phyloP scores from a whole-genome alignment of 305 asterid species.

The Galium porrigens region DNA sequence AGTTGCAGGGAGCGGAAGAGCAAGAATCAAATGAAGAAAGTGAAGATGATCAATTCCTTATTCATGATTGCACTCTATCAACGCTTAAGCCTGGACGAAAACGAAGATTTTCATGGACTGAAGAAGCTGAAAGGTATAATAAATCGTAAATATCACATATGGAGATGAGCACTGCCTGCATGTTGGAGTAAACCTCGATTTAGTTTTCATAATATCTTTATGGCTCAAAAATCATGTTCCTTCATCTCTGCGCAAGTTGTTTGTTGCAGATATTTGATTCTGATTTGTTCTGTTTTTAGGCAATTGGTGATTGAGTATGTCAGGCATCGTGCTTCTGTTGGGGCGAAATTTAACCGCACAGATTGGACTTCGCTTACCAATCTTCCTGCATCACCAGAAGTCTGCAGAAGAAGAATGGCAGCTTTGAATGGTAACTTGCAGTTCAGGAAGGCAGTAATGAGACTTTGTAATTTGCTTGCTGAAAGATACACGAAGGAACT shows the following conservation, averaged over 20 bases:
- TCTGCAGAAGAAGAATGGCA: conserved; percentile 84
- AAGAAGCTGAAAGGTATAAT: conserved; percentile 73
- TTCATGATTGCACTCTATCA: conserved; percentile 43
- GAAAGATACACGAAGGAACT: conserved; percentile 49
- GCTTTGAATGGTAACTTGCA: conserved; percentile 30
- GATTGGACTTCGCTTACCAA: conserved; percentile 54
- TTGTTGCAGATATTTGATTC: neutral
- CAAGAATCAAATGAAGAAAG: conserved; percentile 39
- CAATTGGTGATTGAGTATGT: conserved; percentile 69
- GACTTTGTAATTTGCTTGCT: conserved; percentile 53
- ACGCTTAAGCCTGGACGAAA: conserved; percentile 37
- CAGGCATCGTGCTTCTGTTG: conserved; percentile 65
- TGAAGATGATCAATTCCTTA: conserved; percentile 26
- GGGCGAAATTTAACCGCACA: conserved; percentile 59
- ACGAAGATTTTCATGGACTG: conserved; percentile 69
- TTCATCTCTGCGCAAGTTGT: neutral
- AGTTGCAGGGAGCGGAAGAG: conserved; percentile 24
- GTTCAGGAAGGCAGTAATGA: conserved; percentile 58
- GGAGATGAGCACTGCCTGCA: neutral
- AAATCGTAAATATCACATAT: conserved; percentile 15
- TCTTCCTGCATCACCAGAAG: conserved; percentile 72
- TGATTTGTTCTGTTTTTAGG: conserved; percentile 26
- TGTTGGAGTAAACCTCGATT: conserved; percentile 1
- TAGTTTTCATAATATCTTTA: neutral
- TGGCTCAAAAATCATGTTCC: neutral